Conservation (phyloP, 1,284 basidiomycete genomes). For the Puccinia hordei region DNA sequence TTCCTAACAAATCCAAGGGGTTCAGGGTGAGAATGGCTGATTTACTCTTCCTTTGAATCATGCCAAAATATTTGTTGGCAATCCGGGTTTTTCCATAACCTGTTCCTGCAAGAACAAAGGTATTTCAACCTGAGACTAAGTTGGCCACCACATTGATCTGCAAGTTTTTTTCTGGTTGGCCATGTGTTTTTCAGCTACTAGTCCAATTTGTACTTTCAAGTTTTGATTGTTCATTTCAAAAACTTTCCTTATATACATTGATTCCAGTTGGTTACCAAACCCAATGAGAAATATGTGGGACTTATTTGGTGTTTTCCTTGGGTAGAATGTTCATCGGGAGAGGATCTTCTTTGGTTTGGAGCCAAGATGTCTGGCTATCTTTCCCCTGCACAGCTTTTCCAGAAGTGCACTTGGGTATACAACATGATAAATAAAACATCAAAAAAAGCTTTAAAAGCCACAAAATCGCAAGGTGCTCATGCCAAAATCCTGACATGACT, state of each 20-base stretch:
- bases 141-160: neutral
- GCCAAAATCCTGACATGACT: too few species aligned
- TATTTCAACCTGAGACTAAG: neutral
- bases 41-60: neutral
- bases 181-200: neutral
- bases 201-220: neutral
- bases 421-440: neutral
- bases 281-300: neutral
- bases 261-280: neutral
- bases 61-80: neutral
- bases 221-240: neutral
- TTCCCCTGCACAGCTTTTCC: neutral
- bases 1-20: neutral
- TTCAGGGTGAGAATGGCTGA: neutral
- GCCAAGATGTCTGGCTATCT: neutral
- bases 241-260: slow-evolving; percentile 1
- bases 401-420: neutral
- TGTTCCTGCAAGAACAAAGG: neutral
- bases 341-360: neutral
- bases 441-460: neutral
- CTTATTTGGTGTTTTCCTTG: neutral
- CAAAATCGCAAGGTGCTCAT: neutral
- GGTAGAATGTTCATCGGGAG: neutral
- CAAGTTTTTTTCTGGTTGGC: neutral
- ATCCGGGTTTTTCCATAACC: neutral